Conservation (phyloP, 192 early-diverging fungal species). For the Coemansia sp. region DNA sequence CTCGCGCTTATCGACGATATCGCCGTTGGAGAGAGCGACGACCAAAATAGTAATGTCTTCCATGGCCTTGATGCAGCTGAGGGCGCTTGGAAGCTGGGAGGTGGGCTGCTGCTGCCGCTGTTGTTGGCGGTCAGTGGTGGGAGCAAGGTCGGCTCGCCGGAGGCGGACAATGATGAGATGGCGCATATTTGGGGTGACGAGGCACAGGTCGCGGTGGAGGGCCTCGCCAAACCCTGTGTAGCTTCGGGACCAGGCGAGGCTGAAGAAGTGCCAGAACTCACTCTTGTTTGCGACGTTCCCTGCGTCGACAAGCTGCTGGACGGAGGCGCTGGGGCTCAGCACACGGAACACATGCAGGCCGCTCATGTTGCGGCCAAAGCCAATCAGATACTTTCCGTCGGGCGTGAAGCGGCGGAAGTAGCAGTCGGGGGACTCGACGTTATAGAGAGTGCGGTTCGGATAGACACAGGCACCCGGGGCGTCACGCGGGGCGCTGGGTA, state of each 20-base stretch:
- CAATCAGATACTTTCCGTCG: slow-evolving; percentile 50
- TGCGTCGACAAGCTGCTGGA: slow-evolving; percentile 21
- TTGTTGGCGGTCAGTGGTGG: not conserved
- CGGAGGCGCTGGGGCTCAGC: slow-evolving; percentile 24
- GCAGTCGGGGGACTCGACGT: slow-evolving; percentile 52
- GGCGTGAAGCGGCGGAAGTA: slow-evolving; percentile 49
- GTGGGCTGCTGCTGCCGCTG: slow-evolving; percentile 1
- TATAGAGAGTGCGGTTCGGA: slow-evolving; percentile 50
- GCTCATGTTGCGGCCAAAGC: slow-evolving; percentile 37
- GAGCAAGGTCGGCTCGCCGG: slow-evolving; percentile 10
- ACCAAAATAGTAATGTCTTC: slow-evolving; percentile 50
- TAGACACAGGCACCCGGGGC: slow-evolving; percentile 31
- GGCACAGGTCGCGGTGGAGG: slow-evolving; percentile 50
- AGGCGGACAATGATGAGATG: slow-evolving; percentile 37
- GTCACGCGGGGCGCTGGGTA: not conserved
- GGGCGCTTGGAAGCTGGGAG: slow-evolving; percentile 17
- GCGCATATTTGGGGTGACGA: slow-evolving; percentile 30
- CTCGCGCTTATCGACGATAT: slow-evolving; percentile 36
- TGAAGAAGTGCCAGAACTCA: slow-evolving; percentile 50
- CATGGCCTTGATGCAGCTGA: slow-evolving; percentile 34
- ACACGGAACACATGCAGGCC: slow-evolving; percentile 44
- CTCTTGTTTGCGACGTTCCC: slow-evolving; percentile 21
- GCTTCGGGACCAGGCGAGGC: slow-evolving; percentile 35
- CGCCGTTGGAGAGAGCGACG: slow-evolving; percentile 25
- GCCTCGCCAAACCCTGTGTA: slow-evolving; percentile 37